A percentile compares a stretch with the other conserved stretches of the same genome.
Conservation (phyloP, 2,329 filamentous ascomycete species). For the Colletotrichum australisinense region DNA sequence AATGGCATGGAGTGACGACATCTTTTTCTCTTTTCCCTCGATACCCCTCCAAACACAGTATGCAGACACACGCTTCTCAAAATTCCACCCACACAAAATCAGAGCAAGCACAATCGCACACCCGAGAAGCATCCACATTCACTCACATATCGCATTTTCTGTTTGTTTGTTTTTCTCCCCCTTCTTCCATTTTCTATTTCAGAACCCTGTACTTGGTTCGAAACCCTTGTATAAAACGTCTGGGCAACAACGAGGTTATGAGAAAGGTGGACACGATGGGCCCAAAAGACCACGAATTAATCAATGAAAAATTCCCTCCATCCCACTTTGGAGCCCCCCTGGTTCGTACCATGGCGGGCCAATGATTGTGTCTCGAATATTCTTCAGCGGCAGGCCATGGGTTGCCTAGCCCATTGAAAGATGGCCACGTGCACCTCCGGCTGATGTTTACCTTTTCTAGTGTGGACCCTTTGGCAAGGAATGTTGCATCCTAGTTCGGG, state of each 20-base stretch:
- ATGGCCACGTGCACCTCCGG: constrained; percentile 36
- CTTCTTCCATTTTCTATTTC: constrained; percentile 19
- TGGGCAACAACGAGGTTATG: constrained; percentile 32
- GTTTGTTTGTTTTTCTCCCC: background rate
- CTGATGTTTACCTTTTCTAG: constrained; percentile 31
- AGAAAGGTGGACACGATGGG: constrained; percentile 35
- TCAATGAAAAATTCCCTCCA: constrained; percentile 35
- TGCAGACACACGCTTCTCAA: constrained; percentile 6
- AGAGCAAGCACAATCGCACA: constrained; percentile 15
- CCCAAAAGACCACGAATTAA: constrained; percentile 29
- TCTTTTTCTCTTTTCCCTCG: constrained; percentile 22
- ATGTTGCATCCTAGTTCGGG: constrained; percentile 19
- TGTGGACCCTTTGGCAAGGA: constrained; percentile 32
- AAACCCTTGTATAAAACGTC: constrained; percentile 27
- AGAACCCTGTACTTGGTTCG: constrained; percentile 20
- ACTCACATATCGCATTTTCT: constrained; percentile 29
- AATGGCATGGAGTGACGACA: constrained; percentile 30
- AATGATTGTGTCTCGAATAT: constrained; percentile 30
- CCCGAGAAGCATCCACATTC: constrained; percentile 11
- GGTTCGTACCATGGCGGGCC: constrained; percentile 20
- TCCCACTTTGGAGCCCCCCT: constrained; percentile 32
- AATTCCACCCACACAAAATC: constrained; percentile 16
- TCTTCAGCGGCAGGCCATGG: constrained; percentile 35
- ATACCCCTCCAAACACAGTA: constrained; percentile 26
- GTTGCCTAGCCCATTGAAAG: constrained; percentile 32